Base-by-base conservation (phyloP, 768 basidiomycete species). In the Cystobasidium onofrii region DNA sequence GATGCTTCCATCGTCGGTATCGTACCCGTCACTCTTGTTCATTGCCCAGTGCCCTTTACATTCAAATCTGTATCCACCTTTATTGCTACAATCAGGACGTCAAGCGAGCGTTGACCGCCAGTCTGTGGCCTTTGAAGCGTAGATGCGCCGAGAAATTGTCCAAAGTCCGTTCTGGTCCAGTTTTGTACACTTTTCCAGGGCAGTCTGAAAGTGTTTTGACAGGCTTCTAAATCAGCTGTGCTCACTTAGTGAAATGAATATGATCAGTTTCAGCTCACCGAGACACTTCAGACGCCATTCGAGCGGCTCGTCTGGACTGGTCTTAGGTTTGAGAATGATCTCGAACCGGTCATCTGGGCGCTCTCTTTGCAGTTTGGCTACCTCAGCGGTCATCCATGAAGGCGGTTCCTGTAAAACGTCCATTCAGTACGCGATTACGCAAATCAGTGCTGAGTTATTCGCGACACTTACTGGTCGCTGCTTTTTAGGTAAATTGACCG, bases 81-180 rank as follows among this genome's bases (percentile, higher is more conserved):
- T 64, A 61, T 13, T 61, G 57, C 57, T 31, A 31, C 57, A 61
- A 39, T 39, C 29, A 6, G 12, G 17, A 33, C 4, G 34, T 44
- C 18, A 67, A 18, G 9, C 65, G 65, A 17, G 43, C 46, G 12
- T 43, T 50, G 27, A 71, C 69, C 6, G 69, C 54, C 29, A 33
- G 9, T 10, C 50, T 27, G 25, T 71, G 69, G 7, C 69, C 69
- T 20, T 55, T 71, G 54, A 71, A 71, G 3, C 71, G 36, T 70
- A 99, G 83, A 83, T 99, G 95, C 13, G 96, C 89, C 79, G 92
- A 90, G 77, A 92, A 98, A 80, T 97, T 96, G 29, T 85, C 84
- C 62, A 97, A 81, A 13, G 90, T 90, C 81, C 94, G 89, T 9
- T 86, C 89, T 13, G 91, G 91, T 57, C 94, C 94, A 55, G 92